phyloP scores from a whole-genome alignment of 805 yeast genomes.

The Komagataella kurtzmanii region DNA sequence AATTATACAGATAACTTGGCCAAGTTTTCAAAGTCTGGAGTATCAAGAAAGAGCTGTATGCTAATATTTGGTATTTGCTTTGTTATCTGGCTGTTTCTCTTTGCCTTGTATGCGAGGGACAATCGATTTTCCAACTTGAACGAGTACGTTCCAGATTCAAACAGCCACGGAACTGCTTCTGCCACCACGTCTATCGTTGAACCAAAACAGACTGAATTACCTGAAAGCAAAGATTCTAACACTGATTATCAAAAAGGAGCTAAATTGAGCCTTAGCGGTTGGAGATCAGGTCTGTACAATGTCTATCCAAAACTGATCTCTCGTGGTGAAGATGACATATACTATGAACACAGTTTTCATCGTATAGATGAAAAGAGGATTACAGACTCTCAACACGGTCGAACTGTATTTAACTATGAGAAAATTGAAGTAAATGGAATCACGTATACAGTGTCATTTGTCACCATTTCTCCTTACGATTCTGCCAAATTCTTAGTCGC shows the following conservation, averaged over 20 bases:
- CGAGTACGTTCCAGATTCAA: slow-evolving; percentile 5
- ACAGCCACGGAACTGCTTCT: background rate
- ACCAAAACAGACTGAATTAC: background rate
- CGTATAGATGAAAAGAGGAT: background rate
- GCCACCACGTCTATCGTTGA: background rate
- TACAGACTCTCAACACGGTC: background rate
- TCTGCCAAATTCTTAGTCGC: background rate
- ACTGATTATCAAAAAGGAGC: background rate
- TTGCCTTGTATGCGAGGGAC: slow-evolving; percentile 11
- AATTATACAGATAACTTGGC: slow-evolving; percentile 12
- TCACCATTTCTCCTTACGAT: background rate
- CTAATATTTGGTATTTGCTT: slow-evolving; percentile 7
- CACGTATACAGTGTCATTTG: background rate
- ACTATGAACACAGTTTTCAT: background rate
- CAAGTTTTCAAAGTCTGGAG: background rate
- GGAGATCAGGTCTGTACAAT: slow-evolving; percentile 12
- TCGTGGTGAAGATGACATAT: background rate
- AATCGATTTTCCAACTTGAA: slow-evolving; percentile 9
- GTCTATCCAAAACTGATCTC: background rate
- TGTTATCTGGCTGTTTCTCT: slow-evolving; percentile 13
- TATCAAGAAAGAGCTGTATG: slow-evolving; percentile 1
- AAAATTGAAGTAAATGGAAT: background rate
- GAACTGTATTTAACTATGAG: background rate
- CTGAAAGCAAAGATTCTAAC: background rate
- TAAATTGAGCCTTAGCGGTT: background rate